Evolutionary conservation across 148 eudicot genomes (phyloP), one percentile per base, ranked within the genome.

Genomic region (Camellia granthamiana): DNA sequence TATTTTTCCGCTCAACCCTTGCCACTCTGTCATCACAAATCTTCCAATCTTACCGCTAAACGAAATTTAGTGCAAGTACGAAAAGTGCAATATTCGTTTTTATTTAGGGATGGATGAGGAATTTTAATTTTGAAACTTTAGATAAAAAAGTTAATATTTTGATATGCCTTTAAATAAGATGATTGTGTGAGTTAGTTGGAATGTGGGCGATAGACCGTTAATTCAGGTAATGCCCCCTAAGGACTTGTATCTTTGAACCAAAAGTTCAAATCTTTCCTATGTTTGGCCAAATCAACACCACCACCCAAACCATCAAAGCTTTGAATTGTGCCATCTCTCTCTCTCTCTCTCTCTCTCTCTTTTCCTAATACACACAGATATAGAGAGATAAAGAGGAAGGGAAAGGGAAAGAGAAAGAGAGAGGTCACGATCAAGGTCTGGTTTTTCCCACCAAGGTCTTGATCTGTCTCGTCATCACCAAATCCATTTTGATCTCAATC

Each of bases 351-450:
- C 52, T 49, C 52, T 49, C 80, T 69, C 41, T 23, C 23, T 38
- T 13, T 76, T 10, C 76, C 21, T 74, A 46, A 75, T 15, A 62
- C 61, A 78, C 54, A 66, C 19, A 41, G 49, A 72, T 14, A 67
- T 23, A 78, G 4, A 81, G 68, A 62, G 8, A 78, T 54, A 70
- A 30, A 59, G 38, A 30, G 68, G 56, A 82, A 6, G 14, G 12
- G 0, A 19, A 56, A 12, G 16, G 47, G 55, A 42, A 69, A 6
- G 10, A 76, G 69, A 84, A 74, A 73, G 69, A 76, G 81, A 69
- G 38, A 78, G 85, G 67, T 89, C 90, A 85, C 75, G 90, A 82
- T 84, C 81, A 65, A 67, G 81, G 85, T 52, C 68, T 76, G 75
- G 42, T 49, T 51, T 41, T 74, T 54, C 74, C 77, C 64, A 64